These are phyloP conservation scores for Porodaedalea pini DNA, from an alignment of 1,284 basidiomycete species.

Conservation along the genomic window DNA sequence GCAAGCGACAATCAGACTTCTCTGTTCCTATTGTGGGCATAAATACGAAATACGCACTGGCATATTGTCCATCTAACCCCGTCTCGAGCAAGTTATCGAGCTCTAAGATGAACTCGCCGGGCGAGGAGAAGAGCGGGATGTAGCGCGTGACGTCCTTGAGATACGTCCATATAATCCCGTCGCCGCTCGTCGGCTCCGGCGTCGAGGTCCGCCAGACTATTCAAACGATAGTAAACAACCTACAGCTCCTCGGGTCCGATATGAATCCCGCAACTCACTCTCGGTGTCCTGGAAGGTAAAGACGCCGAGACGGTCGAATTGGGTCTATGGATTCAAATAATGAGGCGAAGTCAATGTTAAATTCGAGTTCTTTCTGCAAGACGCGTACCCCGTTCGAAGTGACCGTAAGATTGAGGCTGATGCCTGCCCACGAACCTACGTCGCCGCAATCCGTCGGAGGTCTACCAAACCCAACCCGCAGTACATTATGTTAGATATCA, in stretches of 20 bases:
- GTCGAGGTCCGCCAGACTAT: constrained; percentile 77
- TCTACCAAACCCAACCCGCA: no score
- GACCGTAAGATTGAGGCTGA: constrained; percentile 73
- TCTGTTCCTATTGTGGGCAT: background rate
- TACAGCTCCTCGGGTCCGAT: no score
- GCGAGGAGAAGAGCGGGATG: constrained; percentile 61
- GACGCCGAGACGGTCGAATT: constrained; percentile 69
- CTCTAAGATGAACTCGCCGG: constrained; percentile 67
- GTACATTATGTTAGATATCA: background rate
- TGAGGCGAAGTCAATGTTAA: no score
- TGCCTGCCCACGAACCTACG: constrained; percentile 68
- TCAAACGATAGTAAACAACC: background rate
- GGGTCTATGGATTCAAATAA: constrained; percentile 39
- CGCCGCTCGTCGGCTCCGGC: constrained; percentile 62
- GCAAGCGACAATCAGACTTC: background rate
- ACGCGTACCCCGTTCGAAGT: constrained; percentile 56
- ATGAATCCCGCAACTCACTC: constrained; percentile 51
- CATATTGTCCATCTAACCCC: constrained; percentile 62
- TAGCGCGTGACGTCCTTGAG: constrained; percentile 74
- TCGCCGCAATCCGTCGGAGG: constrained; percentile 72
- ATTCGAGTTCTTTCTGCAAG: no score
- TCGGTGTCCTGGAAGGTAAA: constrained; percentile 76
- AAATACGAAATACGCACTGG: constrained; percentile 40
- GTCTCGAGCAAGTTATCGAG: constrained; percentile 63
- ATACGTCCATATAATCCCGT: constrained; percentile 78